phyloP scores from a whole-genome alignment of 441 rosid species.

The Erodium moschatum region DNA sequence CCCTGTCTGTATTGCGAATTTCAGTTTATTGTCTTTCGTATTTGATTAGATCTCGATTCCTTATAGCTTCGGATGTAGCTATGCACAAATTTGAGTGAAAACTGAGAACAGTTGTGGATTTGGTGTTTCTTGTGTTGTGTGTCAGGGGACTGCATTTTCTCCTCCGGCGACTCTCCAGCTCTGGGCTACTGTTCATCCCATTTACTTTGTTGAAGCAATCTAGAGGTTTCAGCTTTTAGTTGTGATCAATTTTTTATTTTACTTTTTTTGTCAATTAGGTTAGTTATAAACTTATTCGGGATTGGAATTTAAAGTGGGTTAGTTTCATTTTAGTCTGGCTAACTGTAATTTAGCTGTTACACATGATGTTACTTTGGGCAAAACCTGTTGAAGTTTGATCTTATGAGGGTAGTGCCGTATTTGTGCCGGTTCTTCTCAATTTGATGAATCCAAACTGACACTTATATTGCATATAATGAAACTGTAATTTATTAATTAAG shows the following conservation, averaged over 20 bases:
- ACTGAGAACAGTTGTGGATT: not conserved
- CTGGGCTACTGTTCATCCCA: constrained; percentile 4
- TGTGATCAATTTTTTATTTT: constrained; percentile 7
- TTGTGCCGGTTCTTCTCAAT: not conserved
- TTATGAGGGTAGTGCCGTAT: constrained; percentile 5
- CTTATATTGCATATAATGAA: not conserved
- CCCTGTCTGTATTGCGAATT: not conserved
- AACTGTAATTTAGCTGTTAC: not conserved
- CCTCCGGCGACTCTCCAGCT: not conserved
- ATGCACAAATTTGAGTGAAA: not conserved
- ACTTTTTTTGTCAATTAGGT: not conserved
- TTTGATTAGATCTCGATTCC: constrained; percentile 10
- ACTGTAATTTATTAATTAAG: not conserved
- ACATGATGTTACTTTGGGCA: constrained; percentile 4
- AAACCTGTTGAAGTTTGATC: constrained; percentile 1
- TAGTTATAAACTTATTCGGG: not conserved
- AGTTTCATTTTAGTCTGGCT: constrained; percentile 8
- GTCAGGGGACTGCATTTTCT: constrained; percentile 12
- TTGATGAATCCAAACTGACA: not conserved
- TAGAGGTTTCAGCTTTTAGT: constrained; percentile 13
- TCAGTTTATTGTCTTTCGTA: not conserved
- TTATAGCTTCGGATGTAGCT: not conserved
- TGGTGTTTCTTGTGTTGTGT: constrained; percentile 8
- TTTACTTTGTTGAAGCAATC: constrained; percentile 12
- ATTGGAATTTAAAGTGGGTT: not conserved